Evolutionary conservation across 108 stramenopile genomes (phyloP), one percentile per base, ranked within the genome.

Genomic region (Skeletonema grethae): DNA sequence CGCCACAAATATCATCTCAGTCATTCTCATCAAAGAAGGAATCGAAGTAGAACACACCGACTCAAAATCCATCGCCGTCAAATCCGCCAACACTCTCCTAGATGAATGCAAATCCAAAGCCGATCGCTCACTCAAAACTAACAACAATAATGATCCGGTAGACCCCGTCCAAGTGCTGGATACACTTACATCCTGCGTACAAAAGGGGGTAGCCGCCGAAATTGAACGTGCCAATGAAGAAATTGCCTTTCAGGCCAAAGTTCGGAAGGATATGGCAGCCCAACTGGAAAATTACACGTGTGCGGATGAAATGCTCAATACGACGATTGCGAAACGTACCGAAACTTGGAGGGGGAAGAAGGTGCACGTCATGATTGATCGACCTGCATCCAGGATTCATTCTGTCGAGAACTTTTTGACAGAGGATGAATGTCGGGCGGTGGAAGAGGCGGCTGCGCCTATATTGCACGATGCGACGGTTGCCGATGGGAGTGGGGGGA

Each of bases 271-370:
- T 12, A 85, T 94, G 75, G 85, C 83, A 2, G 76, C 55, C 4
- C 53, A 84, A 35, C 61, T 90, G 45, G 95, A 96, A 61, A 89
- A 96, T 70, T 92, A 92, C 45, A 93, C 95, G 2, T 96, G 95
- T 69, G 81, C 76, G 43, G 92, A 94, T 73, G 71, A 76, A 12
- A 56, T 53, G 2, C 48, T 91, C 18, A 74, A 80, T 29, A 91
- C 90, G 0, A 83, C 87, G 2, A 65, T 82, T 16, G 63, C 86
- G 35, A 62, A 73, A 29, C 41, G 69, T 2, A 85, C 53, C 1
- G 32, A 63, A 0, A 8, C 20, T 5, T 88, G 81, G 77, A 46
- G 69, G 59, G 43, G 57, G 31, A 53, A 39, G 18, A 74, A 63
- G 13, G 95, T 92, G 0, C 57, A 80, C 0, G 67, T 96, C 24